Base-by-base conservation (phyloP, 1,284 basidiomycete genomes). In the Sporisorium sorghi region DNA sequence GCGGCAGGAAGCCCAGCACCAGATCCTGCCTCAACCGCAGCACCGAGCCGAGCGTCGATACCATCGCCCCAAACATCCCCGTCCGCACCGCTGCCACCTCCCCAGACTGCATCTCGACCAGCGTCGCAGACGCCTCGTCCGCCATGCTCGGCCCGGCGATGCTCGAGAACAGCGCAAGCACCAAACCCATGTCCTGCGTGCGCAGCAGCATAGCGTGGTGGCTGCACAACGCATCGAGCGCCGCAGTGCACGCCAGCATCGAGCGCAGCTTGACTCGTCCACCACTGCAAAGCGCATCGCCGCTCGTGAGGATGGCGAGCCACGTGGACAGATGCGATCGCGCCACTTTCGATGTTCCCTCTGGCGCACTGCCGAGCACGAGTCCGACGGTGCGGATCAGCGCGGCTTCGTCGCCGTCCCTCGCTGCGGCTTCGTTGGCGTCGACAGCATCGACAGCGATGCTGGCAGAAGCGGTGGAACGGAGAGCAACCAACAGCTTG, bases 11-110 rank as follows among this genome's bases (percentile, higher is more conserved):
- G n/a, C 57, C 32, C 10, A 54, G 32, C 21, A 80, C 35, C n/a
- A 80, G 56, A 40, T 80, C 78, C 39, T 77, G 75, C 11, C 78
- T 58, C 26, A 77, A 47, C 10, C 76, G 68, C 42, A 80, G 58
- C 30, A 80, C 35, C 39, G 68, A 58, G 7, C 68, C 32, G 23
- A 80, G 44, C 3, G 55, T 52, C 14, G 50, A 60, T 6, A 78
- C 66, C 0, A 75, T 32, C 15, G 57, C 60, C 5, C 24, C 19
- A 24, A 74, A 80, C 21, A 80, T 24, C 33, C 32, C 37, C 9
- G 24, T 40, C 5, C 53, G 24, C 15, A 64, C 39, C 21, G 5
- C 17, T 7, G 50, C 57, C 35, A 40, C 30, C 17, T 51, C 15
- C 0, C 15, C n/a, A 3, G 35, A 37, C 23, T 35, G 12, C 6